These are phyloP conservation scores for Senna siamea DNA, from an alignment of 306 rosid species.

Conservation along the genomic window DNA sequence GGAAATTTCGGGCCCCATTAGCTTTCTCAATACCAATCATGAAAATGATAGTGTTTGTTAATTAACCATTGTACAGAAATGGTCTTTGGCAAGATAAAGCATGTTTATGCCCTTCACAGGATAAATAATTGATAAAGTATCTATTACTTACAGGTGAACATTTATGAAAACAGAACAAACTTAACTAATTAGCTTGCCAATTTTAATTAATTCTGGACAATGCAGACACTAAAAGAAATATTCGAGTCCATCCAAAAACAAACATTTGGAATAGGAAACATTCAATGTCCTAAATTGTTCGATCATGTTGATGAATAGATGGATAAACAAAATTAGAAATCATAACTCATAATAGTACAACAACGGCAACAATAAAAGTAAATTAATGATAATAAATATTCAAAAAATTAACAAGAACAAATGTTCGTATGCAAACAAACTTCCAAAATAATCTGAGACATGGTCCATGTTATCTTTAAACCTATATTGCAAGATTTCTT, in stretches of 20 bases:
- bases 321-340: not conserved
- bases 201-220: not conserved
- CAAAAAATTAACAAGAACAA: slow-evolving; percentile 4
- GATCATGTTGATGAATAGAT: slow-evolving; percentile 4
- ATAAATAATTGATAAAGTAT: not conserved
- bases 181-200: slow-evolving; percentile 13
- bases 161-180: not conserved
- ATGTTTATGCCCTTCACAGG: slow-evolving; percentile 7
- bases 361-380: not conserved
- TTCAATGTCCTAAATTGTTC: not conserved
- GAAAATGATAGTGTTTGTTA: slow-evolving; percentile 14
- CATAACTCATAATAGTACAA: not conserved
- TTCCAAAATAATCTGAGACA: slow-evolving; percentile 5
- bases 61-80: slow-evolving; percentile 7
- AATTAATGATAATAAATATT: slow-evolving; percentile 1
- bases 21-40: not conserved
- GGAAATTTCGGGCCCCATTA: slow-evolving; percentile 1
- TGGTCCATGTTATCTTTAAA: slow-evolving; percentile 2
- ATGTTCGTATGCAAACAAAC: slow-evolving; percentile 8
- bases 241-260: not conserved
- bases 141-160: not conserved
- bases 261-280: slow-evolving; percentile 17
- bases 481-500: slow-evolving; percentile 12
- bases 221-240: slow-evolving; percentile 9
- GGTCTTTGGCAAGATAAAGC: slow-evolving; percentile 17